Evolutionary conservation across 2,329 filamentous ascomycete genomes (phyloP).

Genomic region (Aspergillus quadricinctus): DNA sequence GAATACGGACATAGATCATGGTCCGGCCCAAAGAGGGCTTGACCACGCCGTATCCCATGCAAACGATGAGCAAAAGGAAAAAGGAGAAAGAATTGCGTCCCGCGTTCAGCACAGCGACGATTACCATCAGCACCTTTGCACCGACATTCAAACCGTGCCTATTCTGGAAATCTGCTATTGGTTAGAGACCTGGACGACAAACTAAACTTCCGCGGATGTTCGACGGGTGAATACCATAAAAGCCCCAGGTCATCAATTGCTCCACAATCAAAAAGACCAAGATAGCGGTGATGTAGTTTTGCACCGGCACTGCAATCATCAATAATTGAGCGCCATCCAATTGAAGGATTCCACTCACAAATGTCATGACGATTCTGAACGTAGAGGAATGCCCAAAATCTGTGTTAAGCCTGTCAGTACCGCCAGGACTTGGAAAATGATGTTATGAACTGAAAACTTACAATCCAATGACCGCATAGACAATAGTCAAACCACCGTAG

Average conservation of each 20-base stretch:
- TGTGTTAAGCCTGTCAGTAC: constrained; percentile 29
- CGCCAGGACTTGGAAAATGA: background rate
- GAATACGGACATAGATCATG: constrained; percentile 88
- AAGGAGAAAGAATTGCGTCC: constrained; percentile 97
- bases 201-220: background rate
- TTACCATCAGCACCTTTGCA: constrained; percentile 78
- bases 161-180: constrained; percentile 74
- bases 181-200: constrained; percentile 29
- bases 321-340: constrained; percentile 21
- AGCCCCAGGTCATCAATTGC: constrained; percentile 98
- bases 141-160: constrained; percentile 77
- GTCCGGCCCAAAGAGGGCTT: constrained; percentile 87
- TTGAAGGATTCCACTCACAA: constrained; percentile 45
- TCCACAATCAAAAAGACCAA: constrained; percentile 90
- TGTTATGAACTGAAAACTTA: constrained; percentile 38
- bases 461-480: constrained; percentile 80
- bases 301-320: constrained; percentile 68
- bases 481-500: constrained; percentile 88
- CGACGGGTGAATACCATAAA: constrained; percentile 64
- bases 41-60: constrained; percentile 98
- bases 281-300: constrained; percentile 98
- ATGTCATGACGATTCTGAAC: constrained; percentile 93
- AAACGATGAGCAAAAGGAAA: constrained; percentile 95
- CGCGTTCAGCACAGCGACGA: constrained; percentile 91
- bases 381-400: constrained; percentile 92